Base-by-base conservation (phyloP, 768 basidiomycete species). In the Leccinum truebloodii region DNA sequence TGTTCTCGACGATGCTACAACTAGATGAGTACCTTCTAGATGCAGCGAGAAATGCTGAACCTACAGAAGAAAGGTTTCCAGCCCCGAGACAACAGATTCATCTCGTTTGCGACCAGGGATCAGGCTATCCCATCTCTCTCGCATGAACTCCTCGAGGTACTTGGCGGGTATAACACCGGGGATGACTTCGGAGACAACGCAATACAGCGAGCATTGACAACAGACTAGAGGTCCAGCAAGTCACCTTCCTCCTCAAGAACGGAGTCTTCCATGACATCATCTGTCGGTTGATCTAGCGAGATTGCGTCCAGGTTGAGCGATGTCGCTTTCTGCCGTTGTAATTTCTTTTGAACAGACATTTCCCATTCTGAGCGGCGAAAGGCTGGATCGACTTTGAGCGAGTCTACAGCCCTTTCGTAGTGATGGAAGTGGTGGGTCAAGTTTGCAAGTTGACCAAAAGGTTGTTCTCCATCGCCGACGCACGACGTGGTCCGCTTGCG, bases 381-480 rank as follows among this genome's bases (percentile, higher is more conserved):
- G 10, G 89, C 85, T 12, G 87, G 85, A 14, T 81, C 84, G 22
- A 94, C 81, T 63, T 83, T 83, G 51, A 80, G 76, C n/a, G 88
- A 80, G 68, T 91, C 88, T 32, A 92, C 81, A 2, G 89, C 88
- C 62, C 79, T 83, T 54, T 80, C 79, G 65, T 92, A 93, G 57
- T 79, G 81, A 71, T 94, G 92, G 67, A 90, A 93, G 69, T 94
- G 92, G 67, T 94, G 92, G 0, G 90, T 89, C 67, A 81, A 77
- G 73, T 92, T 90, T 30, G 67, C 62, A n/a, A n/a, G n/a, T 55
- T 62, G 75, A 52, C 65, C 81, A 58, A 79, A 80, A 0, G 78
- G 71, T 49, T 82, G 78, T 18, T 80, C 80, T 7, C 68, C 77
- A 30, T 81, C 79, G 3, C 77, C 82, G 20, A 86, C 70, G 68